phyloP scores from a whole-genome alignment of 129 eudicot species.

The Artemisia argyi region DNA sequence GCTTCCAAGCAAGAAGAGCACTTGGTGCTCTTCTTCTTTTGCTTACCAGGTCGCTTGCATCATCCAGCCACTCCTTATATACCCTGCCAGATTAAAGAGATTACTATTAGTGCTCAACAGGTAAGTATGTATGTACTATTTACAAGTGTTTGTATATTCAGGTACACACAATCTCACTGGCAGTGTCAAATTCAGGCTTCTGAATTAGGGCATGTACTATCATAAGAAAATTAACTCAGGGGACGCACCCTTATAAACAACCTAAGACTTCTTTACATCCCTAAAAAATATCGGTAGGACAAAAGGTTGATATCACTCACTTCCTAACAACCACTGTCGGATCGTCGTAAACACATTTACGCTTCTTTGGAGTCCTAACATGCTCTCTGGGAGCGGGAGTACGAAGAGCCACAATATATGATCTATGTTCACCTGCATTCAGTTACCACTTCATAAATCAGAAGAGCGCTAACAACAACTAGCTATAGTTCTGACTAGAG shows the following conservation, averaged over 20 bases:
- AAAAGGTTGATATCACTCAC: constrained; percentile 42
- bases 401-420: constrained; percentile 45
- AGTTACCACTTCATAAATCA: neutral
- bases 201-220: neutral
- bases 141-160: neutral
- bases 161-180: neutral
- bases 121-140: neutral
- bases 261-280: too few relatives aligned
- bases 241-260: too few relatives aligned
- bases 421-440: constrained; percentile 40
- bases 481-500: neutral
- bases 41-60: constrained; percentile 50
- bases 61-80: constrained; percentile 44
- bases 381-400: constrained; percentile 72
- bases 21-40: constrained; percentile 44
- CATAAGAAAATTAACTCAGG: too few relatives aligned
- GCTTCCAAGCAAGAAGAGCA: constrained; percentile 36
- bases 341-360: constrained; percentile 43
- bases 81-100: constrained; percentile 41
- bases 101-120: neutral
- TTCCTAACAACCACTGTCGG: constrained; percentile 28
- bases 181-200: neutral
- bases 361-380: constrained; percentile 42
- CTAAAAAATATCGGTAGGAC: neutral
- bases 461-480: neutral